Conservation (phyloP, 352 stramenopile species). For the Phytopythium mirpurense region DNA sequence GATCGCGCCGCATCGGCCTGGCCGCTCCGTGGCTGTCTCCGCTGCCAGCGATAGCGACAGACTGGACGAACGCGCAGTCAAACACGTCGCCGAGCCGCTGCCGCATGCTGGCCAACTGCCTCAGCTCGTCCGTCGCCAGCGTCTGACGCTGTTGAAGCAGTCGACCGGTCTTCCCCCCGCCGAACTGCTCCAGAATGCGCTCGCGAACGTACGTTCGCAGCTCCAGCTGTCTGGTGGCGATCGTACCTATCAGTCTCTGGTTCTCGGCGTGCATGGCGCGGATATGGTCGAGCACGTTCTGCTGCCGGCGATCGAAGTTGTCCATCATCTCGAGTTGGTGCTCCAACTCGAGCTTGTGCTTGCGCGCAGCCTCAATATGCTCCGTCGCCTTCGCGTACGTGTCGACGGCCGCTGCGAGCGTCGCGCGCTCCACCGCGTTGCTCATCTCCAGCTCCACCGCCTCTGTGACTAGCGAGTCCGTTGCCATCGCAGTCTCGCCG, state of each 20-base stretch:
- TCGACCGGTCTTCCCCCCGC: conserved; percentile 5
- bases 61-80: conserved; percentile 12
- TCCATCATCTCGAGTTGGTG: conserved; percentile 37
- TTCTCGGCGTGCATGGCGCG: conserved; percentile 23
- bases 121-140: conserved; percentile 24
- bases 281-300: conserved; percentile 29
- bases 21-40: neutral
- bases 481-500: neutral
- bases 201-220: conserved; percentile 10
- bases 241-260: conserved; percentile 13
- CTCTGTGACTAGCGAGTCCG: conserved; percentile 1
- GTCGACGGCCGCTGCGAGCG: conserved; percentile 11
- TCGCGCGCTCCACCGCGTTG: conserved; percentile 15
- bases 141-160: conserved; percentile 11
- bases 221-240: conserved; percentile 20
- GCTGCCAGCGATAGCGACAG: conserved; percentile 3
- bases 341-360: conserved; percentile 32
- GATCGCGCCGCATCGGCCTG: conserved; percentile 1
- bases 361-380: conserved; percentile 13
- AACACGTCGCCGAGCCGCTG: conserved; percentile 9
- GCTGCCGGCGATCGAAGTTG: conserved; percentile 34
- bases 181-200: conserved; percentile 5
- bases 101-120: conserved; percentile 14
- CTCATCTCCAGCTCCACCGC: conserved; percentile 27
- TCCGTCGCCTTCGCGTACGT: conserved; percentile 14